Evolutionary conservation across 108 stramenopile genomes (phyloP).

Genomic region (Cyclotella sp.): DNA sequence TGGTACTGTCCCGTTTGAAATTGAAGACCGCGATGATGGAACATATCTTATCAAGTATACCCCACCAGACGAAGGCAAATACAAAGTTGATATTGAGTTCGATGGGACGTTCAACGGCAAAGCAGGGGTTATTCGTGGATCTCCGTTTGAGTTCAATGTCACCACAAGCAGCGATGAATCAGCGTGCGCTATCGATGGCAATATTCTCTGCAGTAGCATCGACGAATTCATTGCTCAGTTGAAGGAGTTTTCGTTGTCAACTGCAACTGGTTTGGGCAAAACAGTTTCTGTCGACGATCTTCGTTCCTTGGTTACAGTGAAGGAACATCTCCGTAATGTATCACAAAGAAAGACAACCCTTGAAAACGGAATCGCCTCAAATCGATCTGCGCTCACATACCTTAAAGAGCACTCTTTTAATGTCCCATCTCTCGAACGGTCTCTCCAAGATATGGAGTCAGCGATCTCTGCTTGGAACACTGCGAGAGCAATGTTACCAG

Average conservation of each 20-base stretch:
- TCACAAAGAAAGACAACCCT: constrained; percentile 21
- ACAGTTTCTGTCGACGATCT: constrained; percentile 48
- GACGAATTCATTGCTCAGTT: constrained; percentile 47
- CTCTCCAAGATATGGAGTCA: constrained; percentile 56
- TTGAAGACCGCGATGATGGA: constrained; percentile 69
- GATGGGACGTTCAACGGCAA: constrained; percentile 72
- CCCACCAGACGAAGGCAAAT: constrained; percentile 56
- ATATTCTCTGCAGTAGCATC: constrained; percentile 42
- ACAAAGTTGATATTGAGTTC: constrained; percentile 67
- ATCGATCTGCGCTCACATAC: constrained; percentile 51
- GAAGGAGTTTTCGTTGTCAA: constrained; percentile 56
- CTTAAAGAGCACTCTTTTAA: constrained; percentile 50
- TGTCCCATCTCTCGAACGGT: constrained; percentile 38
- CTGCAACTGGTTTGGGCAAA: constrained; percentile 61
- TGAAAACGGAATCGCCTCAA: constrained; percentile 45
- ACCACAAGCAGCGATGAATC: constrained; percentile 18
- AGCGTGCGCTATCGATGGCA: constrained; percentile 57
- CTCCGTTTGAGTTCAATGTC: constrained; percentile 50
- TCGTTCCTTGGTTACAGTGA: constrained; percentile 54
- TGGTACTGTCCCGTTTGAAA: constrained; percentile 1
- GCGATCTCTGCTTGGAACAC: constrained; percentile 57
- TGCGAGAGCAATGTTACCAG: constrained; percentile 51
- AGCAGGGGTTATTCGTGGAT: constrained; percentile 74
- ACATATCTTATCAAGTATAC: constrained; percentile 67
- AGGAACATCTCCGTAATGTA: constrained; percentile 57